These are phyloP conservation scores for Eustoma russellianum DNA, from an alignment of 257 asterid genomes.

Conservation along the genomic window DNA sequence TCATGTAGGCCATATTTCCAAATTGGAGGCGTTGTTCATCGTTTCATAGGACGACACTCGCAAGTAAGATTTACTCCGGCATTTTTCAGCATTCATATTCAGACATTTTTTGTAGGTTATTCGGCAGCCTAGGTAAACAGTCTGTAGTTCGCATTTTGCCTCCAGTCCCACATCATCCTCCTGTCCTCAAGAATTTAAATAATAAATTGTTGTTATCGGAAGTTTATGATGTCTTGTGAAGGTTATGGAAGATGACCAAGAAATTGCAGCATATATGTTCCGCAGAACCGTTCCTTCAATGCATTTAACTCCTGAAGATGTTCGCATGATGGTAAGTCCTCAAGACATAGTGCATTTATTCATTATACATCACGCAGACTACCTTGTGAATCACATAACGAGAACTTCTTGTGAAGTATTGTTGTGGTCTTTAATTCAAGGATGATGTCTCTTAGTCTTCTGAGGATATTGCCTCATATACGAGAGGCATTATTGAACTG, in stretches of 20 bases:
- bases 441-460: no score
- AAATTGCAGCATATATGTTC: conserved; percentile 95
- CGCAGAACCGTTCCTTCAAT: conserved; percentile 96
- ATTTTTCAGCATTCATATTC: not conserved
- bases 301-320: conserved; percentile 83
- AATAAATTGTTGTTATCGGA: conserved; percentile 6
- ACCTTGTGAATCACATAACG: no score
- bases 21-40: conserved; percentile 96
- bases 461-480: no score
- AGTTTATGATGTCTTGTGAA: conserved; percentile 24
- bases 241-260: conserved; percentile 99
- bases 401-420: no score
- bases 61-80: conserved; percentile 39
- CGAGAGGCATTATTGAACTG: no score
- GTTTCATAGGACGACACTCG: conserved; percentile 95
- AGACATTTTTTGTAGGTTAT: conserved; percentile 8
- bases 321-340: conserved; percentile 79
- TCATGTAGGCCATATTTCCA: conserved; percentile 84
- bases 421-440: no score
- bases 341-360: not conserved
- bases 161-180: no score
- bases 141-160: no score
- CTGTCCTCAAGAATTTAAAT: conserved; percentile 1
- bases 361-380: no score
- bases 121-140: no score